Percentiles rank a stretch among this genome's conserved stretches.
Conservation (phyloP, 306 rosid genomes). For the Cucumis hystrix region DNA sequence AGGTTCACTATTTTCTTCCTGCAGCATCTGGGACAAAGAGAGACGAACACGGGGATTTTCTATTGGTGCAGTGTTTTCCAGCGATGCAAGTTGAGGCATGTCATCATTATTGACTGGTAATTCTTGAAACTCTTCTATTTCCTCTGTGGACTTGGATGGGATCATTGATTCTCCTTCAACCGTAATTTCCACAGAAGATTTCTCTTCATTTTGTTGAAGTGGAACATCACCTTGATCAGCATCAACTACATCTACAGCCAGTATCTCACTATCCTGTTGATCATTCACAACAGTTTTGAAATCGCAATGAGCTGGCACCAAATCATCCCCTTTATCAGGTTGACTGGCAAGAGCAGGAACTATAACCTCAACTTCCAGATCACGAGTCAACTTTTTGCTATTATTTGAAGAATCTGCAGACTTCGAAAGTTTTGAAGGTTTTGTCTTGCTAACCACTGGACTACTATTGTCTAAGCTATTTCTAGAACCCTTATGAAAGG, state of each 20-base stretch:
- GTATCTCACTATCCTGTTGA: slow-evolving; percentile 27
- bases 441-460: slow-evolving; percentile 39
- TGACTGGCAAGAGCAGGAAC: slow-evolving; percentile 39
- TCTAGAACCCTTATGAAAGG: slow-evolving; percentile 81
- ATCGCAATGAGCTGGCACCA: slow-evolving; percentile 20
- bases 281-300: slow-evolving; percentile 32
- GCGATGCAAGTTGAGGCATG: slow-evolving; percentile 33
- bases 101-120: slow-evolving; percentile 29
- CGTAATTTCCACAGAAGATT: slow-evolving; percentile 26
- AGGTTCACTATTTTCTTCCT: slow-evolving; percentile 80
- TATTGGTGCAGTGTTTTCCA: slow-evolving; percentile 29
- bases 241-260: slow-evolving; percentile 27
- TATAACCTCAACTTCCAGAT: slow-evolving; percentile 33
- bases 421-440: slow-evolving; percentile 39
- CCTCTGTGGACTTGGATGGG: slow-evolving; percentile 80
- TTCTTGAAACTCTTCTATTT: slow-evolving; percentile 69
- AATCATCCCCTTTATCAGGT: slow-evolving; percentile 34
- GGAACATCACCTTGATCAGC: slow-evolving; percentile 20
- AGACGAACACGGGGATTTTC: slow-evolving; percentile 79
- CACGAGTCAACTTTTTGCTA: slow-evolving; percentile 28
- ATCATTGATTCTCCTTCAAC: slow-evolving; percentile 69
- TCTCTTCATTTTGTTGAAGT: slow-evolving; percentile 28
- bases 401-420: slow-evolving; percentile 31
- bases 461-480: slow-evolving; percentile 22
- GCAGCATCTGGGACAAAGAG: slow-evolving; percentile 96